Evolutionary conservation across 345 rosid species (phyloP), one percentile per base, ranked within the genome.

Genomic region (Ceriops zippeliana): DNA sequence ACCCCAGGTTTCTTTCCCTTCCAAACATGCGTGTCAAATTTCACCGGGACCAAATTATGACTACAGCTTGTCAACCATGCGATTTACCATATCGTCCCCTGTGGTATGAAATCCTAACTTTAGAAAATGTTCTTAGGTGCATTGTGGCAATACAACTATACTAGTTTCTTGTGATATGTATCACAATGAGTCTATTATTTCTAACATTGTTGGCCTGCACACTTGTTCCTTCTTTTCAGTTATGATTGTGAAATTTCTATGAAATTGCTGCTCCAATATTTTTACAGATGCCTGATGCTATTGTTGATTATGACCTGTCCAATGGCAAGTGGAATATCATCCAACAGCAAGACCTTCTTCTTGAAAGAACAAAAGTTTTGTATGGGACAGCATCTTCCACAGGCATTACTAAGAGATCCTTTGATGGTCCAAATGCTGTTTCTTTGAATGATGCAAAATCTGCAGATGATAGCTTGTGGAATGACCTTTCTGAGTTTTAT

Each of bases 261-360:
- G 51, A 22, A 74, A 11, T 42, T 20, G 37, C 54, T 57, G 27
- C 35, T 66, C 71, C 60, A 19, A 35, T 51, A 38, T 32, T 34
- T 66, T 27, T 63, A 35, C 86, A 93, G 97, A 95, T 91, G 96
- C 97, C 96, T 53, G 93, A 90, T 86, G 93, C 96, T 27, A 88
- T 91, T 73, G 97, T 95, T 85, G 99, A 91, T 84, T 91, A 86
- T 57, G 90, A 90, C 71, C 78, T 95, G 13, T 78, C 86, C 76
- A 86, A 75, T 78, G 97, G 96, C 71, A 84, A 78, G 75, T 95
- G 99, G 97, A 90, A 81, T 58, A 90, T 90, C 62, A 74, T 91
- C 77, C 99, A 95, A 75, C 99, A 95, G 78, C 98, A 95, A 73
- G 89, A 95, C 76, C 75, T 91, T 85, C 97, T 95, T 79, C 88